Evolutionary conservation across 768 basidiomycete genomes (phyloP).

Genomic region (Terana coerulea): DNA sequence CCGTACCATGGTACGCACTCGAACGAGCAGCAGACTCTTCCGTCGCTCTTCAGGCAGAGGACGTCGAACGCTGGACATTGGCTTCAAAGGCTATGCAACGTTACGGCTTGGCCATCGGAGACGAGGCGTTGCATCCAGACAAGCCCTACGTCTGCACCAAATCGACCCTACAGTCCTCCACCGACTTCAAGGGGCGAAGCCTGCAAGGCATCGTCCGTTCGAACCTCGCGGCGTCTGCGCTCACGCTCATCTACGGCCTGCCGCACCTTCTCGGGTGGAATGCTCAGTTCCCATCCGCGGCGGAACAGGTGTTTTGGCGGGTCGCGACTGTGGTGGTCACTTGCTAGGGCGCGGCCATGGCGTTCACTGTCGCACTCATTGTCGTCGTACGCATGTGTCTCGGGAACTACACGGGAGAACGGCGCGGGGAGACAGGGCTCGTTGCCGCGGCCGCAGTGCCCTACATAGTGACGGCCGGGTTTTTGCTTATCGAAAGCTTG

Average conservation of each 20-base stretch:
- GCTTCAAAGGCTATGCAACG: neutral
- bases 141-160: neutral
- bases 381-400: neutral
- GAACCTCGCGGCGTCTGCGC: neutral
- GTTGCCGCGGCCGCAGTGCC: neutral
- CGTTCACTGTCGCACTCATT: neutral
- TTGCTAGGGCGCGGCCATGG: neutral
- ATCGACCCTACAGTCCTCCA: neutral
- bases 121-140: neutral
- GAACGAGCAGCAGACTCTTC: neutral
- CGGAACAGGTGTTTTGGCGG: neutral
- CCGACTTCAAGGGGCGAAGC: neutral
- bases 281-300: neutral
- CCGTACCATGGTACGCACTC: neutral
- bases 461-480: neutral
- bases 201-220: neutral
- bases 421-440: neutral
- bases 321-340: neutral
- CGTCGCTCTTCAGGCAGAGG: neutral
- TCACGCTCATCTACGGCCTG: neutral
- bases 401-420: neutral
- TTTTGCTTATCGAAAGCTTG: neutral
- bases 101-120: neutral
- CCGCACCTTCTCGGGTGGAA: neutral
- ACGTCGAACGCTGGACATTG: neutral